Evolutionary conservation across 1,284 basidiomycete species (phyloP), one percentile per base, ranked within the genome.

Genomic region (Papiliotrema nemorosa): DNA sequence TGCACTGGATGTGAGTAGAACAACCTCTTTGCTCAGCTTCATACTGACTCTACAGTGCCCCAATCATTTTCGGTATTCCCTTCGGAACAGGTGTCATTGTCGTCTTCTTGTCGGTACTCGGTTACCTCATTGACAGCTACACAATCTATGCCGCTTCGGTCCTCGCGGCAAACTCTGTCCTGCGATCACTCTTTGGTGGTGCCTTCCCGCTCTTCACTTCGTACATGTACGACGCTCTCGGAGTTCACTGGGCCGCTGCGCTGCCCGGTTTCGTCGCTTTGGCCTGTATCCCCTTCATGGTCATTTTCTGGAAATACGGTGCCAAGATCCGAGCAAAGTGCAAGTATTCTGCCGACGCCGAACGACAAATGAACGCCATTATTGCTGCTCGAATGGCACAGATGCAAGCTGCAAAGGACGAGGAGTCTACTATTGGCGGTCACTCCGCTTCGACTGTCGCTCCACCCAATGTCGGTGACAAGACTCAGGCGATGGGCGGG

Each of bases 31-130:
- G n/a, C n/a, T n/a, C n/a, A n/a, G n/a, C n/a, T n/a, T n/a, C n/a
- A n/a, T n/a, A n/a, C n/a, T n/a, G n/a, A 1, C 83, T 80, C 54
- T 85, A 80, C 79, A 81, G 83, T 24, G 84, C 82, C 3, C 83
- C 79, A 5, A 67, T 83, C 25, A 70, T 83, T 44, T 74, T 83
- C 16, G 80, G 81, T 4, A 69, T 81, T 3, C 84, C 83, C 3
- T 85, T 85, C 64, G 85, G 83, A 16, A 67, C 77, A n/a, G 83
- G 82, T 36, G 78, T 84, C 42, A 79, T 84, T 16, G 77, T 82
- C 53, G 80, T 85, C 55, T 78, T 85, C 68, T 38, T 46, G 9
- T 27, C 47, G 24, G 21, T 57, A 42, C 53, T 63, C 49, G 53
- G 50, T 22, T 62, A 85, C 73, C 75, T 85, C 52, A 82, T 84